A percentile compares a stretch with the other conserved stretches of the same genome.
Evolutionary conservation across 805 yeast genomes (phyloP).

Genomic region (Myxozyma lipomycoides): DNA sequence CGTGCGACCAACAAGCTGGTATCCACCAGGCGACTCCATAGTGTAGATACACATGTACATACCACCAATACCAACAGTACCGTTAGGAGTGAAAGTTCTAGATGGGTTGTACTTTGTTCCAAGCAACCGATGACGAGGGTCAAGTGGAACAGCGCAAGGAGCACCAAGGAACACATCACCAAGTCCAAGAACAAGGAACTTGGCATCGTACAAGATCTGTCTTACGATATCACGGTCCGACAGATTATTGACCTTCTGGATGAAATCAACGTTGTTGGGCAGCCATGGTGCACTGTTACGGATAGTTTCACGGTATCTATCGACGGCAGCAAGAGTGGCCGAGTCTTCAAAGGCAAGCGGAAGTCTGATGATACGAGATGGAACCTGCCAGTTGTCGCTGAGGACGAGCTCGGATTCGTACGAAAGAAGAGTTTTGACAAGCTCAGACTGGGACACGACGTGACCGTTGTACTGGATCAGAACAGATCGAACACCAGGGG

Average conservation of each 20-base stretch:
- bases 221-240: constrained; percentile 63
- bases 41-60: constrained; percentile 98
- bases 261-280: constrained; percentile 94
- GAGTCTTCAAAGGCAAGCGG: constrained; percentile 98
- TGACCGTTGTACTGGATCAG: constrained; percentile 75
- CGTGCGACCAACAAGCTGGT: constrained; percentile 93
- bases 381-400: constrained; percentile 78
- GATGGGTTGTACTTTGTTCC: constrained; percentile 97
- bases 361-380: constrained; percentile 72
- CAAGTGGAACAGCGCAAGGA: constrained; percentile 97
- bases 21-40: constrained; percentile 98
- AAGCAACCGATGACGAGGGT: constrained; percentile 87
- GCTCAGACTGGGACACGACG: constrained; percentile 54
- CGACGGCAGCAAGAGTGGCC: constrained; percentile 82
- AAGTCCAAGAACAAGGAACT: constrained; percentile 86
- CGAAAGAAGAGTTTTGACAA: constrained; percentile 62
- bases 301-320: constrained; percentile 88
- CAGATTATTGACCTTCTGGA: constrained; percentile 82
- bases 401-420: constrained; percentile 72
- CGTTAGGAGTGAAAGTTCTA: constrained; percentile 92
- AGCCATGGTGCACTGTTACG: constrained; percentile 94
- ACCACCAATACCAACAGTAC: constrained; percentile 97
- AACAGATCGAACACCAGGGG: constrained; percentile 95
- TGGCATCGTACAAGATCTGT: constrained; percentile 82
- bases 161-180: constrained; percentile 98